Base-by-base conservation (phyloP, 2,329 filamentous ascomycete species). In the Penicillium sp. region DNA sequence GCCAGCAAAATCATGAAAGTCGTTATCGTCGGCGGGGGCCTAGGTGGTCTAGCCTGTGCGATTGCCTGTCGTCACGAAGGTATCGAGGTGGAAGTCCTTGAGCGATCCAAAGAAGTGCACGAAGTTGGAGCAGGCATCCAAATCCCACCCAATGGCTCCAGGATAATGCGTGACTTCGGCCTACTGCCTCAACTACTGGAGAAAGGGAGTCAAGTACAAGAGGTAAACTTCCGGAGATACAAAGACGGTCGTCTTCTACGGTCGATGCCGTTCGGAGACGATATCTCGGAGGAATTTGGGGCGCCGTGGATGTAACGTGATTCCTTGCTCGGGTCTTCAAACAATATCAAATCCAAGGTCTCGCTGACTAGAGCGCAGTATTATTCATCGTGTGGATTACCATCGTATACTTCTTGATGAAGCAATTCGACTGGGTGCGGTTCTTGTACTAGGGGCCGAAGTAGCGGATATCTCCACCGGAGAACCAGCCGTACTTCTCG, bases 1-100 rank as follows among this genome's bases (percentile, higher is more conserved):
- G 13, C 3, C 30, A 33, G 14, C 30, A 7, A 14, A 4, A 39
- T 25, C 25, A 45, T 91, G 67, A 95, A 95, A 1, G 88, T 90
- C 45, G 93, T 69, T 0, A 55, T 61, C 28, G 41, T 60, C 14
- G 59, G 59, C 3, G 56, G 53, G 1, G 59, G 59, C 2, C 44
- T 61, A n/a, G 59, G 58, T 3, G 59, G 59, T 0, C 54, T 62
- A 2, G 41, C 57, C 2, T 64, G 62, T 36, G 58, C 63, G 9
- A 62, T 65, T 18, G 56, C 59, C 6, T 63, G 62, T 52, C 52
- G 59, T 3, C 52, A 48, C 11, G 41, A 46, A 28, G 53, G 49
- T 1, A 28, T 63, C 10, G 38, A 56, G 2, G 62, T 66, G 1
- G 30, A 49, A 12, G 43, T 66, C 6, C 44, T 66, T 4, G 64